Conservation (phyloP, 129 eudicot species). For the Dittrichia graveolens region DNA sequence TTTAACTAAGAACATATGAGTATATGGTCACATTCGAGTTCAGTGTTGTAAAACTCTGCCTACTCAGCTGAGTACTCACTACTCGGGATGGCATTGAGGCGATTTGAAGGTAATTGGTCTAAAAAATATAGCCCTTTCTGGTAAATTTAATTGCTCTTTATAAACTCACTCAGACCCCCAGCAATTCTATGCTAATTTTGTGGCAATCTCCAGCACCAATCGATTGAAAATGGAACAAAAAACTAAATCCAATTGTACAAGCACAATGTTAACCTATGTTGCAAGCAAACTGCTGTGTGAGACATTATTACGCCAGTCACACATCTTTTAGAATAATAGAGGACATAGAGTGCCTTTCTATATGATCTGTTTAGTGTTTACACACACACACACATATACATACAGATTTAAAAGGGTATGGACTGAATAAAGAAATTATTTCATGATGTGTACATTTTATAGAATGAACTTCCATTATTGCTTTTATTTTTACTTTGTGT, state of each 20-base stretch:
- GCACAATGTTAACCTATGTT: constrained; percentile 2
- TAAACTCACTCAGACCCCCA: background rate
- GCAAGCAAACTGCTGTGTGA: constrained; percentile 19
- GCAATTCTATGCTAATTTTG: background rate
- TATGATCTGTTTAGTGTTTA: background rate
- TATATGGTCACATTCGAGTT: background rate
- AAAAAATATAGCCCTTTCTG: background rate
- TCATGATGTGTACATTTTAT: background rate
- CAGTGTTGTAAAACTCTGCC: background rate
- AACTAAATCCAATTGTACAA: background rate
- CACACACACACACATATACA: too few species aligned
- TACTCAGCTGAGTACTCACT: too few species aligned
- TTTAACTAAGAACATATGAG: background rate
- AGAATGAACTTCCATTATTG: background rate
- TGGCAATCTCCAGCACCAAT: background rate
- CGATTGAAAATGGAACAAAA: constrained; percentile 13
- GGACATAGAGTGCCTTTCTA: constrained; percentile 8
- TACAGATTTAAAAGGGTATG: background rate
- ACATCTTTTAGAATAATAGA: background rate
- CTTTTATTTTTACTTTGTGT: background rate
- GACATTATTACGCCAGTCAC: background rate
- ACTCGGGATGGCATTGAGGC: too few species aligned
- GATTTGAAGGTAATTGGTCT: too few species aligned
- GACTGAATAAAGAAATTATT: background rate
- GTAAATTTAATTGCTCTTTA: constrained; percentile 10